Conservation (phyloP, 2,329 filamentous ascomycete genomes). For the Byssothecium circinans region DNA sequence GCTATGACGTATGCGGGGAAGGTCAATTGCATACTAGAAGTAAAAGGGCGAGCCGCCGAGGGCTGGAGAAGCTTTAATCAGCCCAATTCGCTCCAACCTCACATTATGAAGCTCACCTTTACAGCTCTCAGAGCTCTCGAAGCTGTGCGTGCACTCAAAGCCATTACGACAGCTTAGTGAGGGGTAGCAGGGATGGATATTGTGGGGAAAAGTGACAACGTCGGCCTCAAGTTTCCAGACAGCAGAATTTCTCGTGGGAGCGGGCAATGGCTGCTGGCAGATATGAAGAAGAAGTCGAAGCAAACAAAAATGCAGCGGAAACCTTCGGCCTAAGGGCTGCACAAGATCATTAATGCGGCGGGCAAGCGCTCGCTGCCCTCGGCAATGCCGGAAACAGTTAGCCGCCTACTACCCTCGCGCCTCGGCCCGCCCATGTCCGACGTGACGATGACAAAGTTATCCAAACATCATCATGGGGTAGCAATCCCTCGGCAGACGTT, state of each 20-base stretch:
- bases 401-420: conserved; percentile 36
- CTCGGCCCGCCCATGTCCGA: too few species aligned
- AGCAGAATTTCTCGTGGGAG: not conserved
- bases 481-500: not conserved
- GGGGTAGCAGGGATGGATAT: conserved; percentile 11
- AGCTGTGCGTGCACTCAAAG: conserved; percentile 64
- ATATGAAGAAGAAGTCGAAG: conserved; percentile 11
- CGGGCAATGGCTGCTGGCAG: conserved; percentile 9
- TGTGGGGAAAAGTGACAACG: conserved; percentile 13
- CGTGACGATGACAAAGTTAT: conserved; percentile 36
- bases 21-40: conserved; percentile 40
- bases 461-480: conserved; percentile 16
- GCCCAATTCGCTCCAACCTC: not conserved
- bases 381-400: conserved; percentile 30
- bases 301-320: conserved; percentile 27
- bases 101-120: conserved; percentile 54
- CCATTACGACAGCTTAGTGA: conserved; percentile 54
- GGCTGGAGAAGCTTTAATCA: conserved; percentile 28
- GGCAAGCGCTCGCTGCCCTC: conserved; percentile 33
- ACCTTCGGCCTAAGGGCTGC: conserved; percentile 30
- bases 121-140: conserved; percentile 65
- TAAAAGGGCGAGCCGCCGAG: conserved; percentile 34
- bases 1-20: not conserved
- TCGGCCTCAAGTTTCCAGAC: conserved; percentile 12
- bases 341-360: conserved; percentile 32